Evolutionary conservation across 306 rosid species (phyloP).

Genomic region (Senna tora): DNA sequence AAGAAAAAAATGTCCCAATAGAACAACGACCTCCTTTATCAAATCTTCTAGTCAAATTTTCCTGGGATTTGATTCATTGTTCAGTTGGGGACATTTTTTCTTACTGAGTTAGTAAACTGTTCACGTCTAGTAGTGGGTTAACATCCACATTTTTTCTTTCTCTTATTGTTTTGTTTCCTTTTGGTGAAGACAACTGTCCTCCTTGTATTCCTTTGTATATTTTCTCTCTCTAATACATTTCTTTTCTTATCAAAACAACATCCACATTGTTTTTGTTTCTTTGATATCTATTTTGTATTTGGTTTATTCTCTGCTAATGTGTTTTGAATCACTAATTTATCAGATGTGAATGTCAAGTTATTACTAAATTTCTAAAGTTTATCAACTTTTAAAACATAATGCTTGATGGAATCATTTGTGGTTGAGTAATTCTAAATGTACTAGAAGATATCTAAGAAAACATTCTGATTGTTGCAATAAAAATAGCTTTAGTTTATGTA

Average conservation of each 20-base stretch:
- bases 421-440: background rate
- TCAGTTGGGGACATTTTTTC: background rate
- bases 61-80: background rate
- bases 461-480: background rate
- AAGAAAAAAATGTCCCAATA: too few relatives aligned
- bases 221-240: too few relatives aligned
- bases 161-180: too few relatives aligned
- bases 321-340: constrained; percentile 6
- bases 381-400: background rate
- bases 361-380: background rate
- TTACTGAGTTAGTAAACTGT: constrained; percentile 28
- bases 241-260: too few relatives aligned
- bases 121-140: constrained; percentile 20
- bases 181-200: too few relatives aligned
- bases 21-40: background rate
- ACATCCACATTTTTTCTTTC: background rate
- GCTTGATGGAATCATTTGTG: background rate
- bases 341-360: background rate
- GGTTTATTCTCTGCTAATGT: constrained; percentile 4
- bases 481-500: background rate
- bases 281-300: background rate
- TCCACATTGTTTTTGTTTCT: background rate
- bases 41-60: background rate
- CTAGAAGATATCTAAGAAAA: background rate
- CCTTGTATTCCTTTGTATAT: too few relatives aligned